Evolutionary conservation across 2,329 filamentous ascomycete genomes (phyloP).

Genomic region (Capronia americana): DNA sequence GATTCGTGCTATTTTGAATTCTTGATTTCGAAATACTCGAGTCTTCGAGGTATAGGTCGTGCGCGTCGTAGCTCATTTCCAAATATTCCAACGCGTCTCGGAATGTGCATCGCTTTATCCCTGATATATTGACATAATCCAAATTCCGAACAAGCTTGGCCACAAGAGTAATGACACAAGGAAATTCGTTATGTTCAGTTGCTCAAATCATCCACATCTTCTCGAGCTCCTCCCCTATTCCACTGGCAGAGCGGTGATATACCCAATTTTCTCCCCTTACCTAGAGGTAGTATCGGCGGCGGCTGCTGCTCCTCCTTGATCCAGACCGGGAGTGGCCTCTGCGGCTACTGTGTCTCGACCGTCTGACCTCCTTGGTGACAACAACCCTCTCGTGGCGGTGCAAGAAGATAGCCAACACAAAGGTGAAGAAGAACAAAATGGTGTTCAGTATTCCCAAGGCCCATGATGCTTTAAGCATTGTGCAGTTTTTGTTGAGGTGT

Average conservation of each 20-base stretch:
- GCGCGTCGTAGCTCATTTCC: neutral
- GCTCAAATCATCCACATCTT: conserved; percentile 7
- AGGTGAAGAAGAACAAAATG: conserved; percentile 79
- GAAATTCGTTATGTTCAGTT: conserved; percentile 29
- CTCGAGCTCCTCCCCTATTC: neutral
- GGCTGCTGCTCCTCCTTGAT: conserved; percentile 39
- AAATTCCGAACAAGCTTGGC: neutral
- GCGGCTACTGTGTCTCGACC: conserved; percentile 42
- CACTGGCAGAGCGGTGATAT: neutral
- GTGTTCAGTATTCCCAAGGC: conserved; percentile 89
- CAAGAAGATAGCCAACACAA: conserved; percentile 67
- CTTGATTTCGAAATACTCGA: neutral
- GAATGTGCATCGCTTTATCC: conserved; percentile 18
- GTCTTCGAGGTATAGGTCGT: neutral
- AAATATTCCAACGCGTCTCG: neutral
- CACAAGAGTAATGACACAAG: conserved; percentile 1
- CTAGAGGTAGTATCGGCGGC: conserved; percentile 39
- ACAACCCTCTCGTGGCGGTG: conserved; percentile 44
- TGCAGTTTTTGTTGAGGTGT: conserved; percentile 75
- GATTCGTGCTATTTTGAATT: neutral
- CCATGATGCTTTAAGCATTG: conserved; percentile 90
- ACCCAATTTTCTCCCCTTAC: neutral
- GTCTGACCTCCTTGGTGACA: conserved; percentile 49
- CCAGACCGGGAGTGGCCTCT: conserved; percentile 40
- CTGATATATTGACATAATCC: conserved; percentile 18